These are phyloP conservation scores for Neurospora terricola DNA, from an alignment of 495 filamentous ascomycete genomes.

Conservation along the genomic window DNA sequence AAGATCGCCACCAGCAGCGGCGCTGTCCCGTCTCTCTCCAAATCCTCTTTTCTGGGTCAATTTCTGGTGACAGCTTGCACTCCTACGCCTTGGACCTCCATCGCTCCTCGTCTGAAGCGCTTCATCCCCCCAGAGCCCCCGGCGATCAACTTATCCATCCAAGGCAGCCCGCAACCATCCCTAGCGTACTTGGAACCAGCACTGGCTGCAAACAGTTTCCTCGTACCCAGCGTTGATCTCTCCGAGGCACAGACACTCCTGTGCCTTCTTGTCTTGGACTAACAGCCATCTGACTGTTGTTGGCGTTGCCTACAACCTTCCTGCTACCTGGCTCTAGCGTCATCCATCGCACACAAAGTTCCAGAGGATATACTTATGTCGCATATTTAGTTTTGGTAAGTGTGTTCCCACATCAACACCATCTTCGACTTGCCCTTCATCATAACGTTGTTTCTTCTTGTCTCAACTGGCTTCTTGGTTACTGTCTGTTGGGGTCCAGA, in stretches of 20 bases:
- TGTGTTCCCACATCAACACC: background rate
- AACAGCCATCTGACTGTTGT: background rate
- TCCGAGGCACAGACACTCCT: background rate
- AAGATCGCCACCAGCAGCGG: too few relatives aligned
- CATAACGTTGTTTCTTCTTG: background rate
- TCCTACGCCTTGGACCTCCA: background rate
- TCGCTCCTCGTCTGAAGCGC: background rate
- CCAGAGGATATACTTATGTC: background rate
- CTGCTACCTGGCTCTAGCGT: background rate
- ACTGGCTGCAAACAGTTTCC: background rate
- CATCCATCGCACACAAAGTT: background rate
- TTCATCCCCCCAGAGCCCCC: background rate
- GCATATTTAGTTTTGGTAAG: background rate
- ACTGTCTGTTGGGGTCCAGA: background rate
- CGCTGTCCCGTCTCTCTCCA: background rate
- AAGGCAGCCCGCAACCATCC: background rate
- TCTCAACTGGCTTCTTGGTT: background rate
- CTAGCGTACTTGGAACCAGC: background rate
- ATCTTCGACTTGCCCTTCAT: background rate
- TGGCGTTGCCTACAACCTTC: background rate
- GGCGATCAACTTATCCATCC: background rate
- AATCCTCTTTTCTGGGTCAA: background rate
- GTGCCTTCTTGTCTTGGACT: background rate
- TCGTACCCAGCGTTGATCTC: background rate
- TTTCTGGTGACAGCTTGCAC: background rate